phyloP scores from a whole-genome alignment of 169 alveolate genomes.

The Eimeria maxima region DNA sequence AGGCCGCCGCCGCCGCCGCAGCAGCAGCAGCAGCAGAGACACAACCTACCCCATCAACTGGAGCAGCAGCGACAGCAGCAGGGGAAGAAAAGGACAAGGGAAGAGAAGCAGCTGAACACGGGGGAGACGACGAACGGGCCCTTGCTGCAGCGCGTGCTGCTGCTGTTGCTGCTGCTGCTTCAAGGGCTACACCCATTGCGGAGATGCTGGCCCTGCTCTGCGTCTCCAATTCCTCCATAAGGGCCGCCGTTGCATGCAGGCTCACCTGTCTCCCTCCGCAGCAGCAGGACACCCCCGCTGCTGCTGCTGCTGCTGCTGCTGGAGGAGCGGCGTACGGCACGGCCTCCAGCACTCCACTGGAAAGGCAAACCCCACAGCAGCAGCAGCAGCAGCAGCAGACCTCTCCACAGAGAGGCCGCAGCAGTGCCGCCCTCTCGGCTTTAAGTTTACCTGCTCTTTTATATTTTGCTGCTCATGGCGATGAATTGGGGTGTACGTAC shows the following conservation, averaged over 20 bases:
- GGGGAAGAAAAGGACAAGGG: background rate
- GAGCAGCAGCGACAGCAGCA: background rate
- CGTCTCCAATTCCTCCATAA: background rate
- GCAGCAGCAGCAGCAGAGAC: conserved; percentile 35
- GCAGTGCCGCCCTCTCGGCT: conserved; percentile 65
- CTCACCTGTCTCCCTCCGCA: conserved; percentile 19
- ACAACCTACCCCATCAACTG: background rate
- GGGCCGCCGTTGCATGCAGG: background rate
- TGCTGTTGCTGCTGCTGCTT: background rate
- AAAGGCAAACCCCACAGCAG: conserved; percentile 21
- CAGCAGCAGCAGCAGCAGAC: conserved; percentile 22
- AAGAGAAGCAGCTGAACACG: background rate
- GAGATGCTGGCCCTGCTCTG: conserved; percentile 62
- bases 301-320: conserved; percentile 29
- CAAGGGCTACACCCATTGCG: background rate
- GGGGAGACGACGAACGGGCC: background rate
- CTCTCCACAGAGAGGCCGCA: conserved; percentile 64
- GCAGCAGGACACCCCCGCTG: conserved; percentile 15
- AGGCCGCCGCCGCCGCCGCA: background rate
- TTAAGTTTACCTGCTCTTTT: conserved; percentile 24
- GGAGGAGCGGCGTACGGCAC: background rate
- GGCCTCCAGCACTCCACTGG: background rate
- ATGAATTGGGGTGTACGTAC: conserved; percentile 46
- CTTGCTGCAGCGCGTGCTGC: background rate
- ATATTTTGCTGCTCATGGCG: conserved; percentile 8